Base-by-base conservation (phyloP, 495 filamentous ascomycete species). In the Penicillium pulvis region DNA sequence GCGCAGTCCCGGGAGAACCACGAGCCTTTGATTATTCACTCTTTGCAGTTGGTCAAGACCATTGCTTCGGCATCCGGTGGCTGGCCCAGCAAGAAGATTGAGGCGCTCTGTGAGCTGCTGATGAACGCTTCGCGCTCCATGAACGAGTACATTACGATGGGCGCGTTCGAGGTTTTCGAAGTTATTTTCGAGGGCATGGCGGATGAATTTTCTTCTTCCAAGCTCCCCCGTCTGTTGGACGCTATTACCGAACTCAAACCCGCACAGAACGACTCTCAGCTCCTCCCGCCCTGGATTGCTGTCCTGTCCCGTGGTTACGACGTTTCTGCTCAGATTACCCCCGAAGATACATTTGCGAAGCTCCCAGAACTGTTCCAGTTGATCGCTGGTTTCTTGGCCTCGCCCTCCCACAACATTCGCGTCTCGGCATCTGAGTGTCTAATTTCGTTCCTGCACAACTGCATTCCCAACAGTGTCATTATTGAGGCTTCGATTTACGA, bases 41-140 rank as follows among this genome's bases (percentile, higher is more conserved):
- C 91, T 4, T 72, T 98, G 56, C 95, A 98, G 58, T 79, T 98
- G 48, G 85, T 96, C 54, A 96, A 93, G 80, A 87, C 90, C 2
- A 82, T 98, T 58, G 92, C 93, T 4, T 76, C 81, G 23, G 90
- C 89, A 4, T 93, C 91, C 52, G 89, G 90, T 46, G 93, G 95
- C 47, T 98, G 95, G 95, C 94, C 94, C n/a, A 95, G 88, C 74
- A 89, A 87, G 78, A 95, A 95, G 74, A 92, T 97, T 48, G 94
- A 98, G 75, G 74, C 85, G 5, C 81, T 98, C 35, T 97, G 92
- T 70, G 92, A 97, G 68, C 73, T 93, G 36, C 76, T 98, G 55
- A 88, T 98, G 67, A 85, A 84, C 57, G 93, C 97, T 36, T 92
- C 94, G 2, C 85, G 83, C 60, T 90, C 90, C 14, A 94, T 82